Base-by-base conservation (phyloP, 2,329 filamentous ascomycete species). In the Penicillium sp. region DNA sequence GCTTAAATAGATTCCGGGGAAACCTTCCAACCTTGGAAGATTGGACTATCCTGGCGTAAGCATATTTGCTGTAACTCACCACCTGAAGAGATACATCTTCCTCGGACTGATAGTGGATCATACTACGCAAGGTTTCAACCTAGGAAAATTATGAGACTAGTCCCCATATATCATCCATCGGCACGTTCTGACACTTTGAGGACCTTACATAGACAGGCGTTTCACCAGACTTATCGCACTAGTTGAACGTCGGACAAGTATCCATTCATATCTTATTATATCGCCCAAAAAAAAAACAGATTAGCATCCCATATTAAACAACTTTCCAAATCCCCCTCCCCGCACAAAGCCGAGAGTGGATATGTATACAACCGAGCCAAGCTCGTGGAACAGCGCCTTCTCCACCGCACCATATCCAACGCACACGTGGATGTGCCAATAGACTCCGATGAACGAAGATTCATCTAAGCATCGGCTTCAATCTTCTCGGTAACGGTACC, bases 401-500 rank as follows among this genome's bases (percentile, higher is more conserved):
- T 18, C 25, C 18, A 32, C n/a, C 9, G 41, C 9, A 50, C 15
- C 18, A 39, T 13, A 7, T 27, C 21, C 32, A 23, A 25, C 13
- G 9, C 4, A 25, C 25, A 21, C 1, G n/a, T 18, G n/a, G 18
- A 34, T 21, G 42, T 27, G 16, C 47, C 15, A 18, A 40, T 7
- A 13, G 27, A 49, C 37, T 16, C 10, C 38, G 23, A 13, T 6
- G 4, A 42, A 15, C 10, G 4, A 42, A 42, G 29, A 18, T 18
- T 34, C 5, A 12, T 21, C 46, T 45, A 64, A 47, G 55, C 57
- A 42, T 58, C 59, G 13, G 59, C 64, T 1, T 71, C 68, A n/a
- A 80, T 68, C 61, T 80, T 79, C 67, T 79, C 77, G 9, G 72
- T 72, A 12, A 80, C 77, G 18, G 69, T 73, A 34, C 79, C 79